Evolutionary conservation across 176 grass and related monocot species (phyloP), one percentile per base, ranked within the genome.

Genomic region (Melocanna baccifera): DNA sequence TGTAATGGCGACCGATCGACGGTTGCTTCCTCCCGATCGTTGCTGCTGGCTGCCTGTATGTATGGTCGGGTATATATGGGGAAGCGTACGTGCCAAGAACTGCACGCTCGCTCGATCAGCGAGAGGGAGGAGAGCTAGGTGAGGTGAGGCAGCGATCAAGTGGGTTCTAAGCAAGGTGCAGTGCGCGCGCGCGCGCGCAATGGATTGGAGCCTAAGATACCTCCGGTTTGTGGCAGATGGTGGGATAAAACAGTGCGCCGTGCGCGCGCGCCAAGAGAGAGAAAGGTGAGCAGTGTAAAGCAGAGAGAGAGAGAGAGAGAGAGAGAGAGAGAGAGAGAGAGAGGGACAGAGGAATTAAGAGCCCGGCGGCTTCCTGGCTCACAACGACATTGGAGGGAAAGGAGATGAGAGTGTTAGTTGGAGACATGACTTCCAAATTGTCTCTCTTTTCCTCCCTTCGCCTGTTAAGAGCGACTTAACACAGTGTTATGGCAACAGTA

Each of bases 121-220:
- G 16, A 25, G 52, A 82, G 62, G 48, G 16, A 36, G 70, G 25
- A 34, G n/a, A 48, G 32, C 23, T 53, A n/a, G 58, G 34, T 79
- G 66, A 58, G 83, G 83, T 58, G 84, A 87, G 88, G 87, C 84
- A 84, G 80, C 91, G 92, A 79, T 97, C 89, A 90, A 91, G 85
- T 97, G 73, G 79, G 51, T 79, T 94, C 65, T 83, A 97, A 97
- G 94, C 94, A 97, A 97, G 82, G 63, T 68, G 20, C 80, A 23
- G 67, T 75, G 82, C 45, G 43, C 36, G 73, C 83, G 45, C 83
- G 45, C 48, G 18, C 23, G 4, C 58, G 69, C 62, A 81, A 70
- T 94, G 89, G 80, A 97, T 97, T 97, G 85, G 64, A 90, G 81
- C 73, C 90, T n/a, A 97, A 97, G 94, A 57, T 84, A 97, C 79